Evolutionary conservation across 805 yeast genomes (phyloP).

Genomic region (Pichia kluyveri): DNA sequence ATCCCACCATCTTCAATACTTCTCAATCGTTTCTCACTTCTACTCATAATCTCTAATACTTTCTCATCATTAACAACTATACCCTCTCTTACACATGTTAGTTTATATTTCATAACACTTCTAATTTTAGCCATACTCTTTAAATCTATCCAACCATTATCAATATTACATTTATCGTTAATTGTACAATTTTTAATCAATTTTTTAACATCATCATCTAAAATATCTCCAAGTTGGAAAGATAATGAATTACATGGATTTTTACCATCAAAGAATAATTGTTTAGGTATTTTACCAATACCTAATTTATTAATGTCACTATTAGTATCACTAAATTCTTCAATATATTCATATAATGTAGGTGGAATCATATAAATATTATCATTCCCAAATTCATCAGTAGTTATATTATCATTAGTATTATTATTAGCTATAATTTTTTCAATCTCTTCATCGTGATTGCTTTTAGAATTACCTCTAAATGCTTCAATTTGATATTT

Average conservation of each 20-base stretch:
- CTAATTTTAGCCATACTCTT: constrained; percentile 57
- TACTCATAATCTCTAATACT: constrained; percentile 34
- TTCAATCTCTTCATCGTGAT: constrained; percentile 17
- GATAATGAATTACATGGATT: constrained; percentile 60
- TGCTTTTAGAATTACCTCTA: constrained; percentile 25
- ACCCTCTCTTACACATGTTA: constrained; percentile 50
- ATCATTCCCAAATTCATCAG: constrained; percentile 26
- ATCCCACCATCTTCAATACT: constrained; percentile 20
- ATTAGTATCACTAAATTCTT: constrained; percentile 15
- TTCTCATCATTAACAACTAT: constrained; percentile 34
- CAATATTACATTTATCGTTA: constrained; percentile 39
- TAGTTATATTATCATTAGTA: constrained; percentile 23
- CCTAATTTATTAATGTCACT: constrained; percentile 15
- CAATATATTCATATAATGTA: constrained; percentile 12
- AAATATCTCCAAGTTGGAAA: constrained; percentile 72
- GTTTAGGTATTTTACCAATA: constrained; percentile 29
- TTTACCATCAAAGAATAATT: constrained; percentile 63
- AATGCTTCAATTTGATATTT: constrained; percentile 81
- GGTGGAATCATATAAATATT: constrained; percentile 17
- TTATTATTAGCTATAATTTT: constrained; percentile 18
- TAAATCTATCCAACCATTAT: constrained; percentile 75
- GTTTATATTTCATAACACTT: constrained; percentile 61
- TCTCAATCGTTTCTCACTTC: constrained; percentile 17
- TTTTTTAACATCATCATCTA: constrained; percentile 49
- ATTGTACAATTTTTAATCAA: constrained; percentile 33